Conservation (phyloP, 768 basidiomycete species). For the Termitomyces eurrhizus region DNA sequence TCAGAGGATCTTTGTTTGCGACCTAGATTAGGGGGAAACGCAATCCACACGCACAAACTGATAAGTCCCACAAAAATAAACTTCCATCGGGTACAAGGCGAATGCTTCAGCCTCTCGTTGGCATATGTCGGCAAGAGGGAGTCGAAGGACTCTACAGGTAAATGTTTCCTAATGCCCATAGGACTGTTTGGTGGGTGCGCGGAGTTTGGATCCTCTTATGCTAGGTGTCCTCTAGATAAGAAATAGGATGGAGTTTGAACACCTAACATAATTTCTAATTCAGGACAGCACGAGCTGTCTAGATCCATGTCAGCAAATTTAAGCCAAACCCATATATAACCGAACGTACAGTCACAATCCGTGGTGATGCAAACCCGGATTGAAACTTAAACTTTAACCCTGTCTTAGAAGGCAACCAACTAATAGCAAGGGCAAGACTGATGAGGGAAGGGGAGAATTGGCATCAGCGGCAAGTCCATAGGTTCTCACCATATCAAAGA, state of each 20-base stretch:
- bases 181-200: no score
- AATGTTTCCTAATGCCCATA: not conserved
- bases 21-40: not conserved
- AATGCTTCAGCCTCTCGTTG: not conserved
- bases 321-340: no score
- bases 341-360: no score
- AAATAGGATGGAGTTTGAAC: no score
- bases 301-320: not conserved
- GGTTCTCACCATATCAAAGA: no score
- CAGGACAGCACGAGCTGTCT: no score
- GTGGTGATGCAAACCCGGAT: no score
- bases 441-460: no score
- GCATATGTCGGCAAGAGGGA: constrained; percentile 7
- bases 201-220: not conserved
- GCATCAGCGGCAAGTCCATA: no score
- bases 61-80: constrained; percentile 5
- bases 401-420: no score
- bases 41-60: not conserved
- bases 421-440: no score
- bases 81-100: not conserved
- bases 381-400: no score
- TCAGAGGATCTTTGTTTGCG: not conserved
- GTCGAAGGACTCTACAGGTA: not conserved
- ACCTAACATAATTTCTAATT: not conserved
- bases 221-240: not conserved